phyloP scores from a whole-genome alignment of 2,329 filamentous ascomycete species.

The Seiridium unicorne region DNA sequence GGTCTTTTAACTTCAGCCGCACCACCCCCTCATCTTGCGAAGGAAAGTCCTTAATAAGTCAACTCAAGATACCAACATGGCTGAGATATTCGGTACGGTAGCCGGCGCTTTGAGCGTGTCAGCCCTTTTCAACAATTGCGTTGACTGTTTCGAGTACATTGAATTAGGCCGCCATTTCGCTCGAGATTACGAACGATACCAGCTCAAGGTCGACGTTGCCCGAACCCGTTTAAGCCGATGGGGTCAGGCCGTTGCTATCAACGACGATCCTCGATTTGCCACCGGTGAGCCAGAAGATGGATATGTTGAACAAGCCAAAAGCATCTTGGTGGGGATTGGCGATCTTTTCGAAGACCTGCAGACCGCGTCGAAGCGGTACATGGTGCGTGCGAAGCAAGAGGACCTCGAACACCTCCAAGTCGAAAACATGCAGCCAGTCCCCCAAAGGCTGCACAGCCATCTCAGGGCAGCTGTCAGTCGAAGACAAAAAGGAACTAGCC shows the following conservation, averaged over 20 bases:
- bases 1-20: background rate
- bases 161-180: conserved; percentile 34
- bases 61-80: background rate
- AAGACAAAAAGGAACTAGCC: background rate
- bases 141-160: conserved; percentile 36
- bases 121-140: background rate
- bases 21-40: background rate
- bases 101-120: background rate
- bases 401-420: conserved; percentile 3
- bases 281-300: background rate
- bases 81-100: background rate
- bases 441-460: background rate
- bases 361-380: conserved; percentile 22
- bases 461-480: background rate
- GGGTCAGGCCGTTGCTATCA: conserved; percentile 29
- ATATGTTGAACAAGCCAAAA: background rate
- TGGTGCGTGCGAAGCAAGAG: conserved; percentile 5
- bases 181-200: conserved; percentile 28
- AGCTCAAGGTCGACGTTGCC: conserved; percentile 30
- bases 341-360: conserved; percentile 20
- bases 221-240: conserved; percentile 30
- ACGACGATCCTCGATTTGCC: conserved; percentile 22
- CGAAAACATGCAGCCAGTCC: background rate
- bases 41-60: background rate
- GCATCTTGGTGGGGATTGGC: conserved; percentile 22